These are phyloP conservation scores for Talaromyces albobiverticillius DNA, from an alignment of 2,329 filamentous ascomycete genomes.

Conservation along the genomic window DNA sequence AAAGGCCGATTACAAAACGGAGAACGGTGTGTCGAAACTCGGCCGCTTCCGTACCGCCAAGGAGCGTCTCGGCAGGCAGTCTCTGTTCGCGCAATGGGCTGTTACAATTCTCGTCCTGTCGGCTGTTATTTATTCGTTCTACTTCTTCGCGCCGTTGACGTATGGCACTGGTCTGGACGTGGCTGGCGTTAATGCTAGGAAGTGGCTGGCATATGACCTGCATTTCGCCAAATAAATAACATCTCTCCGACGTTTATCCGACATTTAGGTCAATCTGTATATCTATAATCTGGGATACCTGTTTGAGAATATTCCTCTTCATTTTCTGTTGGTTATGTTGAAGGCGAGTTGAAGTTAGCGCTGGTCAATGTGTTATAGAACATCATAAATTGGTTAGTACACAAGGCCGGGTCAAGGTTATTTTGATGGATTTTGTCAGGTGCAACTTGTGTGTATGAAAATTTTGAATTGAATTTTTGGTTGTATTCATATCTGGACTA, in stretches of 20 bases:
- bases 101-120: slow-evolving; percentile 68
- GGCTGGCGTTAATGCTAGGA: slow-evolving; percentile 73
- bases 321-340: background rate
- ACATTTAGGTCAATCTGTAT: background rate
- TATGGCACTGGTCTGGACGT: slow-evolving; percentile 88
- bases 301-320: background rate
- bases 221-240: slow-evolving; percentile 91
- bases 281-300: background rate
- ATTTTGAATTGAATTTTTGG: too few relatives aligned
- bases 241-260: background rate
- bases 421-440: too few relatives aligned
- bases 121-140: slow-evolving; percentile 72
- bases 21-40: slow-evolving; percentile 43
- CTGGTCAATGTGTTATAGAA: background rate
- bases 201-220: slow-evolving; percentile 96
- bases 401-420: too few relatives aligned
- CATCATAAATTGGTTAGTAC: too few relatives aligned
- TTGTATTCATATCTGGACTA: too few relatives aligned
- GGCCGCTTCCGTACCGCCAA: slow-evolving; percentile 67
- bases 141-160: slow-evolving; percentile 90
- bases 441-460: too few relatives aligned
- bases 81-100: slow-evolving; percentile 73
- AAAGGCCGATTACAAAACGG: slow-evolving; percentile 36
- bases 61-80: slow-evolving; percentile 77
- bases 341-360: background rate